Evolutionary conservation across 106 monocot genomes (phyloP).

Genomic region (Cymbidium sinense): DNA sequence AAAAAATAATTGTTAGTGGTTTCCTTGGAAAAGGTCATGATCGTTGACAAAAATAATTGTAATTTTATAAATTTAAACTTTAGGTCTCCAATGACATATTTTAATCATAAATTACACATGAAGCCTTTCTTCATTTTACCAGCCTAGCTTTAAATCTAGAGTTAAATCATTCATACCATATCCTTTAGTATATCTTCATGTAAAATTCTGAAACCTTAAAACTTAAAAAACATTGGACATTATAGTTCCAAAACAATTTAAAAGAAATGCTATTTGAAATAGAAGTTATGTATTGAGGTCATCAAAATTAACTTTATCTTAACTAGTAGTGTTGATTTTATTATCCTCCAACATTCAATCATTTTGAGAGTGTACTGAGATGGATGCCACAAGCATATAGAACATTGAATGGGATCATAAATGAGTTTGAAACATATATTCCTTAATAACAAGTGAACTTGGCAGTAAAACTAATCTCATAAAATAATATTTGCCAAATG

Average conservation of each 20-base stretch:
- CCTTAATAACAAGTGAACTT: neutral
- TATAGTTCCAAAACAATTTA: neutral
- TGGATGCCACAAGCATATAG: neutral
- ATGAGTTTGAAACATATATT: neutral
- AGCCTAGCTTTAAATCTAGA: neutral
- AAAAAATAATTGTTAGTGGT: no score
- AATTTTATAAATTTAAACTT: neutral
- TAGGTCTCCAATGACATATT: neutral
- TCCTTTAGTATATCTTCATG: neutral
- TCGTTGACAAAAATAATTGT: neutral
- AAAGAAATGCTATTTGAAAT: neutral
- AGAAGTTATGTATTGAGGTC: neutral
- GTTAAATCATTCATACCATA: neutral
- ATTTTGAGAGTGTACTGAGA: neutral
- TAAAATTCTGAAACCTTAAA: neutral
- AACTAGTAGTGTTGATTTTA: neutral
- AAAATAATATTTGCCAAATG: neutral
- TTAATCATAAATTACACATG: neutral
- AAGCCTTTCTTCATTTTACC: neutral
- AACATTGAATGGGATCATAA: neutral
- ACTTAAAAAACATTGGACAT: neutral
- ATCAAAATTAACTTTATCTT: neutral
- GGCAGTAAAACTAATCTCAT: neutral
- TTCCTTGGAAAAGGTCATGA: neutral
- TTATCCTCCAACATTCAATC: neutral